Evolutionary conservation across 371 early-diverging fungal species (phyloP), one percentile per base, ranked within the genome.

Genomic region (Lichtheimia ornata): DNA sequence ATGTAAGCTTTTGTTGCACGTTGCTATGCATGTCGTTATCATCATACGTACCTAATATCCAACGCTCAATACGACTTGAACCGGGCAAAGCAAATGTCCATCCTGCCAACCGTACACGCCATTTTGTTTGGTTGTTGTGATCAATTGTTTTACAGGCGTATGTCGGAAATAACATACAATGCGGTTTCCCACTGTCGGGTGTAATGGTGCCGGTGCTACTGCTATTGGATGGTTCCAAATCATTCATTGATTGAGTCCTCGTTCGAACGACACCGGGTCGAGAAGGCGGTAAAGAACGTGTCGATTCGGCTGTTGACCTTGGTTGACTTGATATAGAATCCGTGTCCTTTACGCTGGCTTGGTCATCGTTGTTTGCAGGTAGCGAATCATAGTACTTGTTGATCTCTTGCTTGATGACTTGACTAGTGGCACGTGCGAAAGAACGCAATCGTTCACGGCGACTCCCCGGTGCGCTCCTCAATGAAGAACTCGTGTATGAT

Each of bases 71-170:
- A 2, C 74, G 67, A n/a, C 64, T 59, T 4, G 79, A 71, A 17
- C 65, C 59, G n/a, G 79, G 75, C 17, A 67, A 67, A 6, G 72
- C 66, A 62, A 70, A 79, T 1, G 75, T 71, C 79, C 79, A 79
- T 24, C 79, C 79, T 14, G 65, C 60, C 28, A 79, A 43, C 6
- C 56, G 45, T 11, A 71, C 56, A 61, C 68, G 71, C 68, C 73
- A 78, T 11, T 58, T 27, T 0, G 40, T 22, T 51, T 53, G 44
- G 5, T 56, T 13, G 30, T 71, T 28, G 45, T 61, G 62, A 7
- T 65, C 57, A 7, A 53, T 11, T 4, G 60, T 44, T 45, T 66
- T 62, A 50, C 59, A 57, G 20, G 73, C 76, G 59, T 79, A 79
- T 14, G 76, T 73, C 13, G 79, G 79, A 45, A 75, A 75, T 0